phyloP scores from a whole-genome alignment of 177 flowering plant genomes.

The Tripterygium wilfordii region DNA sequence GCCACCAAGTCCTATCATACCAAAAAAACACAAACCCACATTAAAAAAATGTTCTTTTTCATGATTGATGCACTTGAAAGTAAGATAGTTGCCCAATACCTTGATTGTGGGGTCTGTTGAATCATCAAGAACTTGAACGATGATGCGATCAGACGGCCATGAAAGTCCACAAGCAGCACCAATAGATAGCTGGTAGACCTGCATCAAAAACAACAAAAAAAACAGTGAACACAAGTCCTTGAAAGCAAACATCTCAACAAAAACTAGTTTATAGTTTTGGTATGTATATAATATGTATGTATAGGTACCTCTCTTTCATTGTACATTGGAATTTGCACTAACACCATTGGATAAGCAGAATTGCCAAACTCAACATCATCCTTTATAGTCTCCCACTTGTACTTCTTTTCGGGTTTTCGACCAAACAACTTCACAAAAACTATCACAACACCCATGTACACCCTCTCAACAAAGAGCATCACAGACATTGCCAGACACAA shows the following conservation, averaged over 20 bases:
- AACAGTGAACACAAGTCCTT: background rate
- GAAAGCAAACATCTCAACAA: no score
- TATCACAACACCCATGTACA: no score
- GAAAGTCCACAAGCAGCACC: slow-evolving; percentile 39
- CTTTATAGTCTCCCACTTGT: slow-evolving; percentile 29
- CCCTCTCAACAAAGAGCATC: slow-evolving; percentile 32
- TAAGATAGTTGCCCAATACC: no score
- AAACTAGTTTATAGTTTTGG: background rate
- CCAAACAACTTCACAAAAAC: slow-evolving; percentile 18
- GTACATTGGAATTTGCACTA: slow-evolving; percentile 39
- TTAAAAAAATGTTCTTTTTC: no score
- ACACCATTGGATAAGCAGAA: slow-evolving; percentile 27
- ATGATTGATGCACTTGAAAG: no score
- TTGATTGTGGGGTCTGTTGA: slow-evolving; percentile 26
- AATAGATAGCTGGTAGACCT: slow-evolving; percentile 32
- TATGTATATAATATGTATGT: no score
- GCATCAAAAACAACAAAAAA: background rate
- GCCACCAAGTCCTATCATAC: slow-evolving; percentile 25
- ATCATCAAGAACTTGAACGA: slow-evolving; percentile 36
- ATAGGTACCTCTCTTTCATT: slow-evolving; percentile 30
- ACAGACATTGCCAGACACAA: slow-evolving; percentile 25
- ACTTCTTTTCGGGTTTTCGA: slow-evolving; percentile 16
- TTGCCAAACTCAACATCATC: slow-evolving; percentile 29
- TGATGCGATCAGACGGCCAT: slow-evolving; percentile 34
- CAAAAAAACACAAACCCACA: background rate